Evolutionary conservation across 495 filamentous ascomycete species (phyloP).

Genomic region (Niebla homalea): DNA sequence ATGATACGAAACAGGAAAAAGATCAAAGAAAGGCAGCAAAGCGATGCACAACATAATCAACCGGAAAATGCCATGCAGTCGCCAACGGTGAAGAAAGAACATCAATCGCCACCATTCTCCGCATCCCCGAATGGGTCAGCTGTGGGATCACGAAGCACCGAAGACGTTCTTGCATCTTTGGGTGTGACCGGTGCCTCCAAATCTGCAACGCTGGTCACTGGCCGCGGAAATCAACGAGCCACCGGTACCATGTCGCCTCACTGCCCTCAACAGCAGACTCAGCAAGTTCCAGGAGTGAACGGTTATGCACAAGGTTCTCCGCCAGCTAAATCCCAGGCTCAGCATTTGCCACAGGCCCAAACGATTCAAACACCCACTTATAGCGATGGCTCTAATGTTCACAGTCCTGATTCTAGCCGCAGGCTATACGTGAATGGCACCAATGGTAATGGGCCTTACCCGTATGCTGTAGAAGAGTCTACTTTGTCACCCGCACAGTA

Average conservation of each 20-base stretch:
- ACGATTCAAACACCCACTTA: conserved; percentile 3
- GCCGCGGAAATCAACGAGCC: background rate
- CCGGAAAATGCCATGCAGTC: background rate
- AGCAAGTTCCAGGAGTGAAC: background rate
- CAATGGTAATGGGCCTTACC: conserved; percentile 4
- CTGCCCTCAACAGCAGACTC: background rate
- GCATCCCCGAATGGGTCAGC: background rate
- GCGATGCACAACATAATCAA: background rate
- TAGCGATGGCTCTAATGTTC: background rate
- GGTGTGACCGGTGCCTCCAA: conserved; percentile 12
- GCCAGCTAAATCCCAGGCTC: conserved; percentile 7
- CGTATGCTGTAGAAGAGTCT: conserved; percentile 1
- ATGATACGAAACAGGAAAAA: conserved; percentile 1
- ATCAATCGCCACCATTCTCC: conserved; percentile 1
- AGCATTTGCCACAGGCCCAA: background rate
- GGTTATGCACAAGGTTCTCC: conserved; percentile 5
- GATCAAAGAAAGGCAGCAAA: background rate
- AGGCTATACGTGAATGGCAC: background rate
- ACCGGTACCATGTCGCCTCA: background rate
- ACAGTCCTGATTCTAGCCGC: conserved; percentile 6
- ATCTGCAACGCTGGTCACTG: background rate
- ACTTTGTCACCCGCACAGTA: conserved; percentile 7
- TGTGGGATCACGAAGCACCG: conserved; percentile 1
- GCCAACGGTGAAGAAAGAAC: conserved; percentile 2
- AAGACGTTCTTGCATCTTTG: conserved; percentile 11